These are phyloP conservation scores for Penicillium lividum DNA, from an alignment of 495 filamentous ascomycete genomes.

Conservation along the genomic window DNA sequence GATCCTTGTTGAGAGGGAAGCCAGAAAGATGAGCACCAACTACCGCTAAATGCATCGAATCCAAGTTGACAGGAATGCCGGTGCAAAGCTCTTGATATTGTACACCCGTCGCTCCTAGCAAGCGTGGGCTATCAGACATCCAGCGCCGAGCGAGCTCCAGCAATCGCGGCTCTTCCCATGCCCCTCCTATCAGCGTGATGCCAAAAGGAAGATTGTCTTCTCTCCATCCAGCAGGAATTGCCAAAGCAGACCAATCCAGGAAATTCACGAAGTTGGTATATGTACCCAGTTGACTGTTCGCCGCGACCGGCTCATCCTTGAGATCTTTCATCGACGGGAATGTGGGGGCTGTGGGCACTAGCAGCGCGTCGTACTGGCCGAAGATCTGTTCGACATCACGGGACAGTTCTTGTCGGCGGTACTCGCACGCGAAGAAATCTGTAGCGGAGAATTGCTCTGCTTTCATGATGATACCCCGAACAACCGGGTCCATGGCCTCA, in stretches of 20 bases:
- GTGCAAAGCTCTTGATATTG: conserved; percentile 48
- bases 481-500: conserved; percentile 18
- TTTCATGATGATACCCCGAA: conserved; percentile 19
- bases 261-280: conserved; percentile 69
- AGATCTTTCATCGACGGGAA: conserved; percentile 62
- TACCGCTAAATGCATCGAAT: conserved; percentile 14
- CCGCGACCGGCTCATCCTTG: conserved; percentile 51
- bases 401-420: conserved; percentile 17
- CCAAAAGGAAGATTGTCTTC: conserved; percentile 56
- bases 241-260: conserved; percentile 62
- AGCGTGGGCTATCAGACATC: conserved; percentile 12
- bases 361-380: conserved; percentile 52
- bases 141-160: conserved; percentile 16
- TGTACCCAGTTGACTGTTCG: conserved; percentile 57
- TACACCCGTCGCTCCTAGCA: conserved; percentile 38
- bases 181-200: conserved; percentile 59
- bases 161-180: conserved; percentile 34
- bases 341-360: conserved; percentile 62
- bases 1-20: conserved; percentile 23
- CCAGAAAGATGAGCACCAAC: conserved; percentile 27
- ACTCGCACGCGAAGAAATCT: conserved; percentile 17
- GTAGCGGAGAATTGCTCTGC: conserved; percentile 19
- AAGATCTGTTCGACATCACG: conserved; percentile 12
- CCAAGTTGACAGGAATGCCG: background rate
- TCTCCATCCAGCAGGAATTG: conserved; percentile 52